Base-by-base conservation (phyloP, 306 rosid genomes). In the Begonia peltatifolia region DNA sequence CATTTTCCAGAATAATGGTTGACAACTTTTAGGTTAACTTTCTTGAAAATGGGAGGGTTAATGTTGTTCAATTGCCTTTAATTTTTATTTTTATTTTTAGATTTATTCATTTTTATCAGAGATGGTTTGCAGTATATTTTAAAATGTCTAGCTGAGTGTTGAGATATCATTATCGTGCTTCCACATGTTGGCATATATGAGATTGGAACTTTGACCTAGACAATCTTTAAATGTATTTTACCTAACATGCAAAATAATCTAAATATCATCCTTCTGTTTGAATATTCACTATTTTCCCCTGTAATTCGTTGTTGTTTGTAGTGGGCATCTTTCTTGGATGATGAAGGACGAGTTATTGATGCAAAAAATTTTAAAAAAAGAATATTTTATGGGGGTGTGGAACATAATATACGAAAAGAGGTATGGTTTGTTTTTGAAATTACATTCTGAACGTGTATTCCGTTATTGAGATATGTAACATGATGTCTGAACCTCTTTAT, bases 351-450 rank as follows among this genome's bases (percentile, higher is more conserved):
- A 65, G 81, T 86, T 60, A 55, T 43, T 12, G 84, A 92, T 74
- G 68, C 93, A 53, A 72, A 73, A 67, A 85, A 87, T 58, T 70
- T 92, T 56, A 77, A 88, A 68, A 86, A 70, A 77, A 83, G 99
- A 74, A 74, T 86, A 68, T 92, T 92, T 77, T 92, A 92, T 70
- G 99, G 99, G 8, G 96, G 99, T 58, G 84, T 92, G 61, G 88
- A 92, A 67, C 94, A 92, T 54, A 51, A 68, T 15, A 60, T 86
- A 60, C 86, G 94, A 43, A 75, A 76, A 67, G 87, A 83, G 94
- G 99, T 92, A 55, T 58, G 79, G 47, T 42, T 60, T 56, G 54
- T 41, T 52, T 63, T 42, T 46, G 58, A 57, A 42, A 48, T 12
- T 17, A 35, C 56, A 52, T 61, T 64, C 47, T 50, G 23, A 54